Conservation (phyloP, 495 filamentous ascomycete genomes). For the Talaromyces thailandensis region DNA sequence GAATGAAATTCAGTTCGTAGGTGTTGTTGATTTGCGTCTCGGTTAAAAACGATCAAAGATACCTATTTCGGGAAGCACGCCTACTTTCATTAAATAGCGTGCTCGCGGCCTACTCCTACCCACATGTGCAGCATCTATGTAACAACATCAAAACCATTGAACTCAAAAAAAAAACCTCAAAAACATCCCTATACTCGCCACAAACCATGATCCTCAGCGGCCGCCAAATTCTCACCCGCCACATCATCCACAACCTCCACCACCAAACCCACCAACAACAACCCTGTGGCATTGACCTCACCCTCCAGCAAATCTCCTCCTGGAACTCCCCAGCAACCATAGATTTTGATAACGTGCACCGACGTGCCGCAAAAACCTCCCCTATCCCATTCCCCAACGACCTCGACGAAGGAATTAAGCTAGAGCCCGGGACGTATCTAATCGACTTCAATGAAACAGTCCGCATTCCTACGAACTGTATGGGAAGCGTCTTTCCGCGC, state of each 20-base stretch:
- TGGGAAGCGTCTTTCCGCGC: constrained; percentile 29
- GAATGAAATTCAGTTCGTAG: too few species aligned
- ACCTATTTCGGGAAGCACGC: neutral
- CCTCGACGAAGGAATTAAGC: constrained; percentile 8
- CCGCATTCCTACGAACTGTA: constrained; percentile 25
- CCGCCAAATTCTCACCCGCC: constrained; percentile 14
- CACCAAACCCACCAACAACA: constrained; percentile 22
- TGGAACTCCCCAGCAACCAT: constrained; percentile 32
- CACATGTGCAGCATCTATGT: too few species aligned
- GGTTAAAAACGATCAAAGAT: too few species aligned
- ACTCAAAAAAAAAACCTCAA: too few species aligned
- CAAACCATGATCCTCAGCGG: constrained; percentile 18
- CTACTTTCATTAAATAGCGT: neutral
- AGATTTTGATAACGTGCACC: constrained; percentile 33
- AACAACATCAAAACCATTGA: too few species aligned
- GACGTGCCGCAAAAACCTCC: constrained; percentile 19
- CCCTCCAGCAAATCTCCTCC: constrained; percentile 19
- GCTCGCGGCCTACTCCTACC: neutral
- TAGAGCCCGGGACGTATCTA: constrained; percentile 27
- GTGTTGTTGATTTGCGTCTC: too few species aligned
- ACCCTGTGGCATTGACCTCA: constrained; percentile 37
- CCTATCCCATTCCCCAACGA: constrained; percentile 14
- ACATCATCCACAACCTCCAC: constrained; percentile 24
- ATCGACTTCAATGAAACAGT: constrained; percentile 42
- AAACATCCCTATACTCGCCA: neutral